Evolutionary conservation across 176 grass and related monocot genomes (phyloP).

Genomic region (Bolboschoenus planiculmis): DNA sequence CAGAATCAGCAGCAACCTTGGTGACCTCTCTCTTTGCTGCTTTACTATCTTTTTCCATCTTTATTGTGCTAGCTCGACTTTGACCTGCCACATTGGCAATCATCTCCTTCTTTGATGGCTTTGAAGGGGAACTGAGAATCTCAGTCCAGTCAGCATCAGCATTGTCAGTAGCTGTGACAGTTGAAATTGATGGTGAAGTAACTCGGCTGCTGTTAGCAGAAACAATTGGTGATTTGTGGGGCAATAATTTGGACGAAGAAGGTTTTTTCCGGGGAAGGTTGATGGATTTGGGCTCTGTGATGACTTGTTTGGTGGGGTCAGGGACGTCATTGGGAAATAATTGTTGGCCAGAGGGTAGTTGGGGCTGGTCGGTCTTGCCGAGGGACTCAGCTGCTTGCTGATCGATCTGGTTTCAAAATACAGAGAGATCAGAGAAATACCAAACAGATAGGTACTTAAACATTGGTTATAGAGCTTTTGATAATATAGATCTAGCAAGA

Average conservation of each 20-base stretch:
- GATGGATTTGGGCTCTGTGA: conserved; percentile 3
- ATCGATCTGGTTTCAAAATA: conserved; percentile 58
- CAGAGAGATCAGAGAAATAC: neutral
- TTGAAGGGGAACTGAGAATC: conserved; percentile 30
- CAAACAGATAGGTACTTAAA: neutral
- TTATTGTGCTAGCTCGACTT: neutral
- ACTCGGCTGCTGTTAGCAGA: neutral
- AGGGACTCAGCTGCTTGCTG: conserved; percentile 92
- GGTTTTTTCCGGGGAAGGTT: conserved; percentile 21
- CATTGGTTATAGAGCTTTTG: neutral
- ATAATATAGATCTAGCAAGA: neutral
- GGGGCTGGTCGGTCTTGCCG: conserved; percentile 44
- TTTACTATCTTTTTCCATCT: neutral
- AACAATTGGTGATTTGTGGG: conserved; percentile 4
- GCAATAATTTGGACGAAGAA: conserved; percentile 3
- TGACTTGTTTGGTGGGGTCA: neutral
- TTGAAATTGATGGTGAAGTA: neutral
- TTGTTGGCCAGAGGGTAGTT: conserved; percentile 34
- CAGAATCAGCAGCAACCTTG: conserved; percentile 19
- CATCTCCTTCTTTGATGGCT: conserved; percentile 8
- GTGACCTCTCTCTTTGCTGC: neutral
- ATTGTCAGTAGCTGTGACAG: neutral
- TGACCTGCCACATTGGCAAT: neutral
- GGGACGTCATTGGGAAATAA: neutral
- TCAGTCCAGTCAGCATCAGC: conserved; percentile 43